These are phyloP conservation scores for Anthostomella pinea DNA, from an alignment of 2,329 filamentous ascomycete genomes.

Conservation along the genomic window DNA sequence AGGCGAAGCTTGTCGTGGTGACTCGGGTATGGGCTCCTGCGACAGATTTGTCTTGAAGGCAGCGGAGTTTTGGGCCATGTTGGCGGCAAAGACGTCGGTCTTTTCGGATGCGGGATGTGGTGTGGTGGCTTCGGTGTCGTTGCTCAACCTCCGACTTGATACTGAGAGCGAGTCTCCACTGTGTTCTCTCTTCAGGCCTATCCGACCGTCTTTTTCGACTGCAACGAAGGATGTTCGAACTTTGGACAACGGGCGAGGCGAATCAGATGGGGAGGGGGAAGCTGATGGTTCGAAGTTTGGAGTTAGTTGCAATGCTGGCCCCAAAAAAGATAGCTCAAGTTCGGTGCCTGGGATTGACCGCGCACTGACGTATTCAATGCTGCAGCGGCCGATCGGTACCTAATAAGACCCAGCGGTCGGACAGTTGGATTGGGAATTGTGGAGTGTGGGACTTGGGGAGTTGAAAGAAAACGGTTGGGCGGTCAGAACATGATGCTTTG, in stretches of 20 bases:
- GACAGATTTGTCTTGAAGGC: constrained; percentile 34
- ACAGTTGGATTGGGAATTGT: constrained; percentile 3
- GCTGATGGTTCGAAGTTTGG: constrained; percentile 29
- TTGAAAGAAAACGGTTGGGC: too few relatives aligned
- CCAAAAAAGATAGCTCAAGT: constrained; percentile 11
- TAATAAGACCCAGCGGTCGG: constrained; percentile 2
- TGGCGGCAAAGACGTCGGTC: constrained; percentile 33
- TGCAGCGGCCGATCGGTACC: too few relatives aligned
- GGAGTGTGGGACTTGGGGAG: background rate
- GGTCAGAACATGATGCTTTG: too few relatives aligned
- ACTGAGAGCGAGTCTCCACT: constrained; percentile 42
- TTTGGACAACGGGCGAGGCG: constrained; percentile 67
- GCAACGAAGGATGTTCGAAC: constrained; percentile 74
- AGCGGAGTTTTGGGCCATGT: constrained; percentile 26
- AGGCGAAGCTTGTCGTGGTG: constrained; percentile 31
- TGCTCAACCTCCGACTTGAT: constrained; percentile 35
- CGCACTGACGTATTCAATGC: constrained; percentile 24
- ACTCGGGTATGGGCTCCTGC: constrained; percentile 42
- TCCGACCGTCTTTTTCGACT: constrained; percentile 62
- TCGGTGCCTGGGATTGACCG: constrained; percentile 11
- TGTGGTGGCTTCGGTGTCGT: constrained; percentile 38
- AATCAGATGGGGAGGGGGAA: constrained; percentile 40
- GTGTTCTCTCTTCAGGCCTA: constrained; percentile 48
- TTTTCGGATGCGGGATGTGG: constrained; percentile 40
- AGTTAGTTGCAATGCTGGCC: constrained; percentile 25